These are phyloP conservation scores for Nitzschia sp. DNA, from an alignment of 108 stramenopile genomes.

Conservation along the genomic window DNA sequence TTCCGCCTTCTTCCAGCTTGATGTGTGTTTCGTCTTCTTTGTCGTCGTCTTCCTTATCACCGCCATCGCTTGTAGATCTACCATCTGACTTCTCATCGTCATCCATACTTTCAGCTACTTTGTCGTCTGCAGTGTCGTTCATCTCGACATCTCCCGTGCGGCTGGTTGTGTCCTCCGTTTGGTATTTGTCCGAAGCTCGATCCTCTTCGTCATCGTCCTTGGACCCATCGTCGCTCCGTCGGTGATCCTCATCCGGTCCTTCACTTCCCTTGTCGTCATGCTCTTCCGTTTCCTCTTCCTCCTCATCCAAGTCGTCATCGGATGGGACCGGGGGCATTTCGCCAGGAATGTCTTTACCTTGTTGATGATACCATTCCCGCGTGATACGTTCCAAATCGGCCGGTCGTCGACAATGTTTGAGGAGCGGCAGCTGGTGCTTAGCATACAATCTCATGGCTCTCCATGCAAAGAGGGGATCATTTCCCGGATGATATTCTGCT, in stretches of 20 bases:
- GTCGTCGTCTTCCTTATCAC: neutral
- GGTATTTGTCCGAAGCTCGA: neutral
- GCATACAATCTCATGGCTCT: conserved; percentile 71
- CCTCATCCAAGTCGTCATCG: conserved; percentile 27
- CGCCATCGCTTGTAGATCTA: neutral
- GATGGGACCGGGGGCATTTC: conserved; percentile 43
- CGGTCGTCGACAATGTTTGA: conserved; percentile 39
- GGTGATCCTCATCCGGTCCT: conserved; percentile 1
- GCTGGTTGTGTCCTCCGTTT: neutral
- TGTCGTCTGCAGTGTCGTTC: conserved; percentile 9
- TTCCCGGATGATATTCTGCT: conserved; percentile 81
- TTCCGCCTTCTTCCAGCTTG: neutral
- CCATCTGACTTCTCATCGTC: conserved; percentile 19
- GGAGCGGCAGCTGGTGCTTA: conserved; percentile 45
- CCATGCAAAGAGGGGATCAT: conserved; percentile 76
- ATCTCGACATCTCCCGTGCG: neutral
- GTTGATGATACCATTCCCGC: conserved; percentile 56
- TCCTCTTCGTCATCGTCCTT: conserved; percentile 24
- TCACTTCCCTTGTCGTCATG: conserved; percentile 16
- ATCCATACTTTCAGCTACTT: conserved; percentile 26
- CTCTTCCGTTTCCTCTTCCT: conserved; percentile 18
- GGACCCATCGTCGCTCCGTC: conserved; percentile 26
- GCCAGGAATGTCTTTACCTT: conserved; percentile 65
- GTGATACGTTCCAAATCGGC: conserved; percentile 77
- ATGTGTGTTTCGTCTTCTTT: neutral